These are phyloP conservation scores for Dimargaris xerosporica DNA, from an alignment of 192 early-diverging fungal species.

Conservation along the genomic window DNA sequence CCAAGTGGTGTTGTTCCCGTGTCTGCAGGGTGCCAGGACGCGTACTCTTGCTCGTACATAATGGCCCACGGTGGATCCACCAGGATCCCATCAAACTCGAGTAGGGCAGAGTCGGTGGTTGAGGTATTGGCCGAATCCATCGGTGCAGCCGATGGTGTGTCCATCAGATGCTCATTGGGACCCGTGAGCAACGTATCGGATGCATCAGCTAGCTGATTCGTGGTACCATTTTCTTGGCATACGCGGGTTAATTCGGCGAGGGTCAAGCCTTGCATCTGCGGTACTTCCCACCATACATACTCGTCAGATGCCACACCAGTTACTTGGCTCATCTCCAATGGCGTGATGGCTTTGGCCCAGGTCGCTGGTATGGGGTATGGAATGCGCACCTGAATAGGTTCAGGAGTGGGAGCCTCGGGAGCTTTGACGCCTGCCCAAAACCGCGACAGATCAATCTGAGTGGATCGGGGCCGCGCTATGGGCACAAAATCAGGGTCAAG, in stretches of 20 bases:
- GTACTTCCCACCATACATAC: constrained; percentile 15
- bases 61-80: constrained; percentile 43
- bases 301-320: not conserved
- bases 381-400: constrained; percentile 15
- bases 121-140: not conserved
- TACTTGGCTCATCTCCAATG: constrained; percentile 9
- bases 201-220: not conserved
- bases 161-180: constrained; percentile 12
- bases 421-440: constrained; percentile 25
- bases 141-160: not conserved
- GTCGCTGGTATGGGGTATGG: constrained; percentile 19
- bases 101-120: not conserved
- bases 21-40: not conserved
- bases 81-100: constrained; percentile 30
- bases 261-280: constrained; percentile 16
- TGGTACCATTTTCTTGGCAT: not conserved
- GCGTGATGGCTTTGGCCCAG: constrained; percentile 20
- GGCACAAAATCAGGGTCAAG: constrained; percentile 6
- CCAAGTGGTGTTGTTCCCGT: not conserved
- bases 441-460: constrained; percentile 18
- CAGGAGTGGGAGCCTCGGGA: constrained; percentile 21
- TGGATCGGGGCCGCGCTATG: not conserved
- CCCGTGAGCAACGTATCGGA: too few species aligned
- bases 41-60: constrained; percentile 22
- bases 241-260: constrained; percentile 8